Percentiles rank a stretch among this genome's conserved stretches.
Evolutionary conservation across 225 moss, liverwort and hornwort genomes (phyloP).

Genomic region (Takakia lepidozioides): DNA sequence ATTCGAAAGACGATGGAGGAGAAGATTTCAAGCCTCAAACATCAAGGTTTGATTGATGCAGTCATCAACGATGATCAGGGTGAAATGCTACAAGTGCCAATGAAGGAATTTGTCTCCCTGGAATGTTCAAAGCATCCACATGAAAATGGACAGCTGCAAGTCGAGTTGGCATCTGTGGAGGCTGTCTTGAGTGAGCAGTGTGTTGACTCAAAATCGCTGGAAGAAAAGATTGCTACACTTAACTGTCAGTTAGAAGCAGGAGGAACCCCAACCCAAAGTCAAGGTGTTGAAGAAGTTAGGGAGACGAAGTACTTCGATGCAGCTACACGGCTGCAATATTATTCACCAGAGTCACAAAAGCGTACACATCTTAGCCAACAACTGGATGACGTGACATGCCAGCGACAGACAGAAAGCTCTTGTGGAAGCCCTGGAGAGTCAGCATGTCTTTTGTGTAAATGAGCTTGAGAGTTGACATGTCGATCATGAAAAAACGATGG

Average conservation of each 20-base stretch:
- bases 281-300: conserved; percentile 33
- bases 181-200: conserved; percentile 21
- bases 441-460: conserved; percentile 56
- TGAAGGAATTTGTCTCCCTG: no score
- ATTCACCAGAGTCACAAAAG: conserved; percentile 35
- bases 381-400: no score
- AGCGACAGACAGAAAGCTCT: conserved; percentile 44
- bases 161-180: conserved; percentile 9
- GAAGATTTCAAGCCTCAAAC: conserved; percentile 13
- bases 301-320: conserved; percentile 49
- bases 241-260: conserved; percentile 42
- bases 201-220: conserved; percentile 12
- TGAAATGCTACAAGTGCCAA: no score
- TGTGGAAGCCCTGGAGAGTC: conserved; percentile 72
- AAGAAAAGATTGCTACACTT: conserved; percentile 38
- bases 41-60: neutral
- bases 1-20: conserved; percentile 43
- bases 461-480: conserved; percentile 64
- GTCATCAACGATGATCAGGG: no score
- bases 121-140: no score
- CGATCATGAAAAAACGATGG: conserved; percentile 43
- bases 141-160: neutral
- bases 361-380: conserved; percentile 28
- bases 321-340: conserved; percentile 33
- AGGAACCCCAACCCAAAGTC: conserved; percentile 21